Conservation (phyloP, 2,329 filamentous ascomycete genomes). For the Calonectria hawksworthii region DNA sequence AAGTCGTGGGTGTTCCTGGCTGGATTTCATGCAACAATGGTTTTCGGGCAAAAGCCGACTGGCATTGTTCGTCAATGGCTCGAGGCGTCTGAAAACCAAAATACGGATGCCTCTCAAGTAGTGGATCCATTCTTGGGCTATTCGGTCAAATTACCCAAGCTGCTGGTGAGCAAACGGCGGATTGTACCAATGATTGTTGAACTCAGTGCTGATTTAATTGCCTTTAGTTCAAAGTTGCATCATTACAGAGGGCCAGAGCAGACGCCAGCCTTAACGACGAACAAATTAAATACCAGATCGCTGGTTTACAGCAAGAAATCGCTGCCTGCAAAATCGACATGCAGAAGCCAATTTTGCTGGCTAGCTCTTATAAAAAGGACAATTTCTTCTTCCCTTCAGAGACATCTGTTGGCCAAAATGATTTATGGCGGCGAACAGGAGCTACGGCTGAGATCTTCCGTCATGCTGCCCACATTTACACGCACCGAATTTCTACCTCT, state of each 20-base stretch:
- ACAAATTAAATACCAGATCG: not conserved
- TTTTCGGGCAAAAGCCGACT: not conserved
- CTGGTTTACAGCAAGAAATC: not conserved
- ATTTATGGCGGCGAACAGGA: not conserved
- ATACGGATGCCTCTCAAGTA: not conserved
- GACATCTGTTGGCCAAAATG: constrained; percentile 1
- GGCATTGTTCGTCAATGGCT: not conserved
- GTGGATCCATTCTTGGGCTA: constrained; percentile 4
- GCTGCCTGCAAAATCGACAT: not conserved
- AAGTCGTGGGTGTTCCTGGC: constrained; percentile 7
- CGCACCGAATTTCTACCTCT: not conserved
- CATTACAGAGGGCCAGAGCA: not conserved
- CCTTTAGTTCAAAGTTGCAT: not conserved
- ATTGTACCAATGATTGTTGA: not conserved
- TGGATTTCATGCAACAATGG: not conserved
- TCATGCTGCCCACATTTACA: constrained; percentile 2
- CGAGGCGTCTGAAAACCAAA: not conserved
- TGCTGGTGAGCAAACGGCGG: not conserved
- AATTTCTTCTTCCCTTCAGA: not conserved
- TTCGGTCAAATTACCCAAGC: constrained; percentile 5
- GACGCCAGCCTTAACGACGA: not conserved
- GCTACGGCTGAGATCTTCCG: constrained; percentile 8
- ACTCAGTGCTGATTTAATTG: not conserved
- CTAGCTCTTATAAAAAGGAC: not conserved
- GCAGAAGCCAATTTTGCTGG: not conserved